Evolutionary conservation across 352 stramenopile genomes (phyloP).

Genomic region (Phytophthora nicotianae): DNA sequence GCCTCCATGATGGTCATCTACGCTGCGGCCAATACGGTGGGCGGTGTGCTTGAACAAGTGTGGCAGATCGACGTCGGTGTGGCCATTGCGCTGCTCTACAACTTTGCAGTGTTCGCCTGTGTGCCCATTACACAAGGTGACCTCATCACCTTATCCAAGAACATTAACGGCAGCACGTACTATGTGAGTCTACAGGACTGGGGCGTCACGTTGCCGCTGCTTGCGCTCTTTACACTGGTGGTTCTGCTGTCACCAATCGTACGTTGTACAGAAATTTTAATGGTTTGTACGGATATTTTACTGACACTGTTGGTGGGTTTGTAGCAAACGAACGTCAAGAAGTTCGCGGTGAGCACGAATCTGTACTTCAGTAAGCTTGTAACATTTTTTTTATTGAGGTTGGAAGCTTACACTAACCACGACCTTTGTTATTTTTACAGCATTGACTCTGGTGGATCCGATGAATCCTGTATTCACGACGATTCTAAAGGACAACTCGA

Average conservation of each 20-base stretch:
- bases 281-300: background rate
- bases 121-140: slow-evolving; percentile 56
- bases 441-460: slow-evolving; percentile 62
- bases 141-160: slow-evolving; percentile 50
- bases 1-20: slow-evolving; percentile 79
- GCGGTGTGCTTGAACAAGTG: slow-evolving; percentile 64
- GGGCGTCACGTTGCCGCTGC: slow-evolving; percentile 53
- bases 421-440: slow-evolving; percentile 27
- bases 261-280: slow-evolving; percentile 2
- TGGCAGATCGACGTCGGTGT: slow-evolving; percentile 80
- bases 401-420: background rate
- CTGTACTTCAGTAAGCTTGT: slow-evolving; percentile 73
- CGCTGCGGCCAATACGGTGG: slow-evolving; percentile 58
- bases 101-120: slow-evolving; percentile 63
- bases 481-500: slow-evolving; percentile 53
- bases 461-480: slow-evolving; percentile 74
- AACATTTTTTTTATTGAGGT: slow-evolving; percentile 2
- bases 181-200: slow-evolving; percentile 73
- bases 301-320: background rate
- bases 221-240: slow-evolving; percentile 72
- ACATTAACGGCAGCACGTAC: slow-evolving; percentile 60
- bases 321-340: slow-evolving; percentile 75
- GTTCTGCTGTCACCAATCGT: slow-evolving; percentile 67
- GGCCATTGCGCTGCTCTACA: slow-evolving; percentile 74
- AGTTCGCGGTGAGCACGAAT: slow-evolving; percentile 78